A percentile compares a stretch with the other conserved stretches of the same genome.
Conservation (phyloP, 768 basidiomycete species). For the Obba rivulosa region DNA sequence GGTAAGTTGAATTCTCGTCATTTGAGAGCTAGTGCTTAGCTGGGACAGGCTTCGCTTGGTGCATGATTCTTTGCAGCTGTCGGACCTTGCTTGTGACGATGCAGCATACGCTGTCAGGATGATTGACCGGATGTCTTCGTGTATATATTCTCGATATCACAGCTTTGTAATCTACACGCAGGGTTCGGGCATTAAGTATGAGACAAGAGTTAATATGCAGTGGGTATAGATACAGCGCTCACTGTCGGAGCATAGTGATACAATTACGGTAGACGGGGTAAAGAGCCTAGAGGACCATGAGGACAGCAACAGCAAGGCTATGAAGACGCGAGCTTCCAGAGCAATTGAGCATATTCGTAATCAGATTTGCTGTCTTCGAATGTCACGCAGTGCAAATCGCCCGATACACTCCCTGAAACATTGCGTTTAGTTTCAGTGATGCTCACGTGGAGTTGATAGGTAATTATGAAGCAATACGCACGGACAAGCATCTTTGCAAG, state of each 20-base stretch:
- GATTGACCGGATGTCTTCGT: too few species aligned
- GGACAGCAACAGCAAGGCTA: conserved; percentile 15
- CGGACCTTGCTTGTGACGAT: too few species aligned
- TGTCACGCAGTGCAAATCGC: conserved; percentile 32
- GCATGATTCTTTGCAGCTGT: too few species aligned
- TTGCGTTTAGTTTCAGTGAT: too few species aligned
- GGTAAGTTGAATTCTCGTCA: conserved; percentile 9
- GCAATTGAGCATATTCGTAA: conserved; percentile 23
- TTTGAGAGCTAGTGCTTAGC: too few species aligned
- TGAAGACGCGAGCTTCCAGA: conserved; percentile 33
- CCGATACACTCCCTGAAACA: conserved; percentile 40
- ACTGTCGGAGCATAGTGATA: neutral
- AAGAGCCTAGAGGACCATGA: neutral
- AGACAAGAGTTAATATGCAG: too few species aligned
- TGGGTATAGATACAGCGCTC: neutral
- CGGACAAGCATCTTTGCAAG: conserved; percentile 62
- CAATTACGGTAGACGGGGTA: too few species aligned
- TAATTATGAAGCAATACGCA: conserved; percentile 31
- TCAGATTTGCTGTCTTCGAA: conserved; percentile 24
- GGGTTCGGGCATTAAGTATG: too few species aligned
- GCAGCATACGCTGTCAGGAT: too few species aligned
- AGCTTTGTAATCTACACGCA: too few species aligned
- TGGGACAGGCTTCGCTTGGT: too few species aligned
- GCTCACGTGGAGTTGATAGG: neutral
- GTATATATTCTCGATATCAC: too few species aligned